phyloP scores from a whole-genome alignment of 495 filamentous ascomycete species.

The Xylaria curta region DNA sequence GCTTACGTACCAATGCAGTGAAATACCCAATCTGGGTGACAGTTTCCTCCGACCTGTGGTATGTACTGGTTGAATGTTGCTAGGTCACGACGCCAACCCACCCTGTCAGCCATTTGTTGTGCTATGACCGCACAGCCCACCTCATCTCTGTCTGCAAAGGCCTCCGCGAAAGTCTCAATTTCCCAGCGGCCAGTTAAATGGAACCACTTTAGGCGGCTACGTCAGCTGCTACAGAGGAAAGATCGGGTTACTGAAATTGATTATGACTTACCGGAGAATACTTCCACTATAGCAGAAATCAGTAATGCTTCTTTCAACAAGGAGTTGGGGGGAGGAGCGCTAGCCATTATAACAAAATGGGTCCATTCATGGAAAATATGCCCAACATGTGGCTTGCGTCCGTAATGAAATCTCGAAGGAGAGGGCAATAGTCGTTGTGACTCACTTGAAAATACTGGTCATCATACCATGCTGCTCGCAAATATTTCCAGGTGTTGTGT shows the following conservation, averaged over 20 bases:
- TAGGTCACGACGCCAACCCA: not conserved
- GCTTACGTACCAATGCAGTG: slow-evolving; percentile 18
- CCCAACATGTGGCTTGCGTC: not conserved
- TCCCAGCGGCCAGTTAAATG: no score
- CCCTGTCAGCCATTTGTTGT: not conserved
- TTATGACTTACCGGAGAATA: not conserved
- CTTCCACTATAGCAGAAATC: not conserved
- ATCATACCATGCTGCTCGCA: slow-evolving; percentile 11
- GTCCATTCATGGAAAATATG: not conserved
- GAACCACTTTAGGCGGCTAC: not conserved
- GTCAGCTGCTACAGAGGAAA: not conserved
- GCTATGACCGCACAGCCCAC: not conserved
- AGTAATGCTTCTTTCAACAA: not conserved
- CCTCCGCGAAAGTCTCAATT: not conserved
- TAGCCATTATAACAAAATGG: not conserved
- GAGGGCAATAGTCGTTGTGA: not conserved
- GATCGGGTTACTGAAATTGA: no score
- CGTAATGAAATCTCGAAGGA: no score
- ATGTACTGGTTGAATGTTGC: not conserved
- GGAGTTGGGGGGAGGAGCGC: not conserved
- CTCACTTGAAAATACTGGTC: slow-evolving; percentile 1
- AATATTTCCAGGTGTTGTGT: not conserved
- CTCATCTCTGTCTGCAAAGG: slow-evolving; percentile 1
- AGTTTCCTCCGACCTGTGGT: not conserved
- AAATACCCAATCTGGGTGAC: not conserved